phyloP scores from a whole-genome alignment of 1,284 basidiomycete species.

The Rhodotorula sp. region DNA sequence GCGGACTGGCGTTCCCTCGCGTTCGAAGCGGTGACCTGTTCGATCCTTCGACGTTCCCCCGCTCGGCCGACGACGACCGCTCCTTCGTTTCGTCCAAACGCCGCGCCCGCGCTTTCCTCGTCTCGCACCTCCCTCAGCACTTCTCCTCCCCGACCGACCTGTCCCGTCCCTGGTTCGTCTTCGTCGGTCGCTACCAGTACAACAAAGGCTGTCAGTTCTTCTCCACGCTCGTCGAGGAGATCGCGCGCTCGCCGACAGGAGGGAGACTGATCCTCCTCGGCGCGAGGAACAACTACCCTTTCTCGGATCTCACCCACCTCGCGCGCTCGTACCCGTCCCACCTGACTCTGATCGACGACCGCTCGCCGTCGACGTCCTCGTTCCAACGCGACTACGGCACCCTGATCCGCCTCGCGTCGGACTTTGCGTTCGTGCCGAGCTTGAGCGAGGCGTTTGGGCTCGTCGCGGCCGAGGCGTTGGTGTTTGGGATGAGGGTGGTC shows the following conservation, averaged over 20 bases:
- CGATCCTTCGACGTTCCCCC: neutral
- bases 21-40: neutral
- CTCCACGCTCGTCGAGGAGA: constrained; percentile 16
- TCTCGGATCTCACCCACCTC: constrained; percentile 7
- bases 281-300: constrained; percentile 33
- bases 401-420: constrained; percentile 27
- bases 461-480: constrained; percentile 33
- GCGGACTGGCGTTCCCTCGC: constrained; percentile 20
- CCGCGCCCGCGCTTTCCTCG: constrained; percentile 17
- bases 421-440: constrained; percentile 28
- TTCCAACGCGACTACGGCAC: constrained; percentile 18
- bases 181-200: constrained; percentile 37
- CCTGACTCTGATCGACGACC: constrained; percentile 29
- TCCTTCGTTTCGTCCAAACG: constrained; percentile 21
- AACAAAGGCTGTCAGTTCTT: constrained; percentile 38
- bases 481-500: constrained; percentile 28
- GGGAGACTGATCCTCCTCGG: constrained; percentile 31
- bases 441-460: constrained; percentile 34
- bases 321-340: constrained; percentile 10
- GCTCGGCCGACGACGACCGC: too few relatives aligned
- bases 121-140: constrained; percentile 7
- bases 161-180: constrained; percentile 21
- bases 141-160: constrained; percentile 13
- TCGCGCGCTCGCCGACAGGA: neutral
- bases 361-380: neutral